Base-by-base conservation (phyloP, 1,284 basidiomycete genomes). In the Cutaneotrichosporon sp. region DNA sequence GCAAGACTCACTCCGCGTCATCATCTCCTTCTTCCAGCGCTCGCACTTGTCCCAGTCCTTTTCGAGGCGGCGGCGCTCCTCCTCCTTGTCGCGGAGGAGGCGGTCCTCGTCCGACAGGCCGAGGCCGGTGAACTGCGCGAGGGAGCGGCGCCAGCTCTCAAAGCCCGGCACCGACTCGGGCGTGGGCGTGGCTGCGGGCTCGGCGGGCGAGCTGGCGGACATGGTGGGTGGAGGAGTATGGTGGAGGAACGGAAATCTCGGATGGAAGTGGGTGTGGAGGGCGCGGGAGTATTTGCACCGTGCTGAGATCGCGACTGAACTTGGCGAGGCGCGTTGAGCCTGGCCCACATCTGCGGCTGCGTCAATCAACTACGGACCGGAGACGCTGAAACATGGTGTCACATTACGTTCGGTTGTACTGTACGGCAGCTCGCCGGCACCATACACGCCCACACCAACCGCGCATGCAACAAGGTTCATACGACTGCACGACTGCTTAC, bases 31-130 rank as follows among this genome's bases (percentile, higher is more conserved):
- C 64, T 83, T 82, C 80, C 79, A 81, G 52, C 74, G 70, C 66
- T 83, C 80, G 67, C 83, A 84, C 54, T 73, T 60, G 56, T 78
- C 77, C 79, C 82, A 82, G 63, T 82, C 79, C 43, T 67, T 71
- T 43, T 72, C 78, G 24, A 79, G 65, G 52, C 62, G 69, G 34
- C 71, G 58, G 29, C 69, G 62, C 33, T 59, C 56, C 29, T 68
- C 62, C 33, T 58, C 63, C 34, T 34, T 45, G 29, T 55, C 60
- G n/a, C 66, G 50, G 24, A 64, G 57, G 2, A 65, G 63, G 56
- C 71, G 69, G 25, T 79, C 73, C 24, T 75, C 75, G 6, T 73
- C 70, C 5, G 65, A 67, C 46, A 81, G 62, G 1, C 80, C 81
- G 10, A 81, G 54, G 10, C 81, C 81, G 0, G 81, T 81, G 29